These are phyloP conservation scores for Spathaspora arborariae DNA, from an alignment of 805 yeast species.

Conservation along the genomic window DNA sequence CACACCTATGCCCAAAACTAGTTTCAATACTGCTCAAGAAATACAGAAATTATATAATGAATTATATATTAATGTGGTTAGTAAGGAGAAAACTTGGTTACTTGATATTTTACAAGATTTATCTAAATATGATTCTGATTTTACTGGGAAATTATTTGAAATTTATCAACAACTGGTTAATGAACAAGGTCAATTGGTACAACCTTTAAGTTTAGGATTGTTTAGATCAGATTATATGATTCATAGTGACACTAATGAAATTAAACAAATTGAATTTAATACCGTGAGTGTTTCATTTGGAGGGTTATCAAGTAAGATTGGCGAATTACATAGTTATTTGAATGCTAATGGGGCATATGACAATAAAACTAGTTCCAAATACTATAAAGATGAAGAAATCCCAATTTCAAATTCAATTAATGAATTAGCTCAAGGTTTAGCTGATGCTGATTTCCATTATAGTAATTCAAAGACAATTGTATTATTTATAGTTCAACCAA, in stretches of 20 bases:
- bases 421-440: constrained; percentile 65
- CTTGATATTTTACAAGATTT: constrained; percentile 49
- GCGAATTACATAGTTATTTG: constrained; percentile 66
- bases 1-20: constrained; percentile 72
- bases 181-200: constrained; percentile 46
- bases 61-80: constrained; percentile 67
- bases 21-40: constrained; percentile 61
- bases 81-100: constrained; percentile 58
- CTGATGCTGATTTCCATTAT: constrained; percentile 61
- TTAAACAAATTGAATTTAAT: constrained; percentile 95
- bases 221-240: constrained; percentile 87
- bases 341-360: constrained; percentile 58
- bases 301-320: constrained; percentile 78
- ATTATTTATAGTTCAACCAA: constrained; percentile 76
- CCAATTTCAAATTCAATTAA: constrained; percentile 67
- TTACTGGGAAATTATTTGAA: constrained; percentile 76
- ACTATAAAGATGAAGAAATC: constrained; percentile 46
- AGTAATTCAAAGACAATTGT: constrained; percentile 49
- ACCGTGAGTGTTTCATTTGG: constrained; percentile 96
- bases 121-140: constrained; percentile 61
- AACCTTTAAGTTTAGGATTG: constrained; percentile 72
- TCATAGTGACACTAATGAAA: constrained; percentile 28
- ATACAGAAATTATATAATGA: constrained; percentile 70
- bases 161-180: constrained; percentile 49
- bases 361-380: constrained; percentile 33